These are phyloP conservation scores for Thermochaetoides thermophila DNA, from an alignment of 495 filamentous ascomycete species.

Conservation along the genomic window DNA sequence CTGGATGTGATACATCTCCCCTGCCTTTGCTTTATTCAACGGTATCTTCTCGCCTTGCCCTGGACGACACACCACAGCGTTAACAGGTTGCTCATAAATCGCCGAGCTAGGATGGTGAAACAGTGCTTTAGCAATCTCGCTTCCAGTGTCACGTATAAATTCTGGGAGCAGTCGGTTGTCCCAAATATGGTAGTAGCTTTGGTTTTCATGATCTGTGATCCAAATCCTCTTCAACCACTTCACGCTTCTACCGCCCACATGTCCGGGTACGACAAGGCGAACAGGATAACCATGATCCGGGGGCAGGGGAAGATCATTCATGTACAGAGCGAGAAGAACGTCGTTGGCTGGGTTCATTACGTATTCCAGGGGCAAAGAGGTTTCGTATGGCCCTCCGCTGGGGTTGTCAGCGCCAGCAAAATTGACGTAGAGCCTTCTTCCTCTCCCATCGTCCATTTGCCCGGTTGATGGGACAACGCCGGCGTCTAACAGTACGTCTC, in stretches of 20 bases:
- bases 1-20: neutral
- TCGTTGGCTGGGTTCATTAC: conserved; percentile 4
- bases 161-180: conserved; percentile 6
- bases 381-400: conserved; percentile 6
- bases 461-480: conserved; percentile 1
- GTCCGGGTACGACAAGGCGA: conserved; percentile 7
- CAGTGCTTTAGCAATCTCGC: conserved; percentile 2
- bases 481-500: conserved; percentile 2
- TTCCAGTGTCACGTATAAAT: conserved; percentile 3
- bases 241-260: conserved; percentile 6
- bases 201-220: conserved; percentile 3
- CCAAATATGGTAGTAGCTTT: conserved; percentile 9
- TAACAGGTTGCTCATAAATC: conserved; percentile 4
- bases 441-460: too few relatives aligned
- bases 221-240: conserved; percentile 10
- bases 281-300: conserved; percentile 11
- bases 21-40: neutral
- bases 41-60: conserved; percentile 2
- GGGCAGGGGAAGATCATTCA: conserved; percentile 11
- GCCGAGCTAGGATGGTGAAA: conserved; percentile 5
- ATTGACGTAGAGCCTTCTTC: conserved; percentile 5
- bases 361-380: conserved; percentile 4
- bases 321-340: conserved; percentile 6
- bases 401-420: conserved; percentile 8
- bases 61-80: conserved; percentile 4